A percentile compares a stretch with the other conserved stretches of the same genome.
Conservation (phyloP, 1,284 basidiomycete genomes). For the Tilletiopsis washingtonensis region DNA sequence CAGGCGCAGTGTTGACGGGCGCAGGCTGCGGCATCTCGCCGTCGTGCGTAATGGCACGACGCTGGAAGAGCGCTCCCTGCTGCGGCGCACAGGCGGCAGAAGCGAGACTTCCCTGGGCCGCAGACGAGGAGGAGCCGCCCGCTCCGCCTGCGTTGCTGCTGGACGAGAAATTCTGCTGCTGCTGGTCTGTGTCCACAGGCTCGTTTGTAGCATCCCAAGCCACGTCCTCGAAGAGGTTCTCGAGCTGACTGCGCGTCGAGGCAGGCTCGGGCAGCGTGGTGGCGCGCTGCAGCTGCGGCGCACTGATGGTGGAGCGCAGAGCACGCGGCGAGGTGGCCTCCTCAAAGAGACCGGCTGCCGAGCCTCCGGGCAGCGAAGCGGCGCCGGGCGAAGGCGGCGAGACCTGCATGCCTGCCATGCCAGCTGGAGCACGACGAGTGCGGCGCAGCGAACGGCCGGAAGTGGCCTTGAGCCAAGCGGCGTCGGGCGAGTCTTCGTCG, state of each 20-base stretch:
- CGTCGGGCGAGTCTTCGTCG: neutral
- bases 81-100: neutral
- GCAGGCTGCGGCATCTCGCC: slow-evolving; percentile 15
- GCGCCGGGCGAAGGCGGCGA: no score
- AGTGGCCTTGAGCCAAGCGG: neutral
- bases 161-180: neutral
- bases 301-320: no score
- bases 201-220: neutral
- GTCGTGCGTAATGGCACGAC: slow-evolving; percentile 22
- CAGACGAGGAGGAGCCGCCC: neutral
- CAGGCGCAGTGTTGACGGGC: slow-evolving; percentile 16
- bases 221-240: neutral
- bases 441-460: neutral
- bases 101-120: neutral
- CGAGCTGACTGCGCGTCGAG: no score
- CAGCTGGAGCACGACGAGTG: neutral
- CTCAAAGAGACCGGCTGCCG: neutral
- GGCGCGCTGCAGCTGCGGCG: no score
- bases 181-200: neutral
- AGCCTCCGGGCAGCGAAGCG: neutral
- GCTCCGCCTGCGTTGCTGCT: neutral
- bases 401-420: neutral
- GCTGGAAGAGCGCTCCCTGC: slow-evolving; percentile 19
- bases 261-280: no score
- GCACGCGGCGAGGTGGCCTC: no score